phyloP scores from a whole-genome alignment of 345 rosid genomes.

The Hibiscus syriacus region DNA sequence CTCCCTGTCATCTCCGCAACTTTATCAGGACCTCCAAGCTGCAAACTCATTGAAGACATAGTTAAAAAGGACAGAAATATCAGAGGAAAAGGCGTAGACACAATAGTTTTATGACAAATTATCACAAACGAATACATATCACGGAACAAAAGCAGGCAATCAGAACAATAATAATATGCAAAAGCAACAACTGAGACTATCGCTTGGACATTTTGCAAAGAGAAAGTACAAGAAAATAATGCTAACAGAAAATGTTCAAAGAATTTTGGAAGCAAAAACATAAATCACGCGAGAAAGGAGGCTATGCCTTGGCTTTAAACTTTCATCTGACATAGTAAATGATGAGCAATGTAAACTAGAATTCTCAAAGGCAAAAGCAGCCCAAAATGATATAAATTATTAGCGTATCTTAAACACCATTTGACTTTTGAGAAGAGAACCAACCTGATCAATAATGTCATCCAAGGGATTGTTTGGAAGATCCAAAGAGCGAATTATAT shows the following conservation, averaged over 20 bases:
- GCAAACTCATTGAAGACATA: slow-evolving; percentile 19
- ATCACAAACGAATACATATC: too few species aligned
- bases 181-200: not conserved
- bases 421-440: not conserved
- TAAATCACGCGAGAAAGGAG: not conserved
- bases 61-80: slow-evolving; percentile 14
- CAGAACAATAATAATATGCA: too few species aligned
- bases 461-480: slow-evolving; percentile 98
- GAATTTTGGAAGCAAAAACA: not conserved
- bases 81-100: not conserved
- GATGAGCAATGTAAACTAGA: not conserved
- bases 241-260: not conserved
- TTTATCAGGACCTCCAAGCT: slow-evolving; percentile 99
- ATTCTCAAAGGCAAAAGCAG: not conserved
- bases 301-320: not conserved
- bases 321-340: not conserved
- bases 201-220: not conserved
- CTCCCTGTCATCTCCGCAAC: slow-evolving; percentile 99
- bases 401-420: not conserved
- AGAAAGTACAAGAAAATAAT: not conserved
- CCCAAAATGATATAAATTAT: not conserved
- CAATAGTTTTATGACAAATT: not conserved
- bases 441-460: slow-evolving; percentile 93
- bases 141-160: too few species aligned
- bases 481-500: slow-evolving; percentile 76